Percentiles rank a stretch among this genome's conserved stretches.
phyloP scores from a whole-genome alignment of 495 filamentous ascomycete species.

The Pseudomonodictys pantanalensis region DNA sequence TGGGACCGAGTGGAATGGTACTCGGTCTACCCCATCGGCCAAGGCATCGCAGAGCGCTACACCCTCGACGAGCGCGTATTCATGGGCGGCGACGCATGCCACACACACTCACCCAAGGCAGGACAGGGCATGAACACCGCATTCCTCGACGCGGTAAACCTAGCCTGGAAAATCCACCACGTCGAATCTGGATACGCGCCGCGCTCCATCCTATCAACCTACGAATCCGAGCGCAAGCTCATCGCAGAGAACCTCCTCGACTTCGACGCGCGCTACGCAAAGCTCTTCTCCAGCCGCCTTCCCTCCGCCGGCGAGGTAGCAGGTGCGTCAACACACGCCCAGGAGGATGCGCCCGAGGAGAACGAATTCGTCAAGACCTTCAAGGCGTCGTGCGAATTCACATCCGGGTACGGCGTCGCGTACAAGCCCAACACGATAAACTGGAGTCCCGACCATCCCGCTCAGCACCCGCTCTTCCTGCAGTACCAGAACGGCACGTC shows the following conservation, averaged over 20 bases:
- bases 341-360: slow-evolving; percentile 41
- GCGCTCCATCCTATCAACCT: slow-evolving; percentile 61
- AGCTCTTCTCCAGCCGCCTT: slow-evolving; percentile 51
- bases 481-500: slow-evolving; percentile 53
- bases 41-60: slow-evolving; percentile 67
- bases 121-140: slow-evolving; percentile 75
- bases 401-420: slow-evolving; percentile 62
- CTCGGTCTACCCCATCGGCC: slow-evolving; percentile 63
- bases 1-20: slow-evolving; percentile 61
- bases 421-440: slow-evolving; percentile 65
- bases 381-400: slow-evolving; percentile 65
- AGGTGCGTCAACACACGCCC: slow-evolving; percentile 12
- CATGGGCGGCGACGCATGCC: slow-evolving; percentile 61
- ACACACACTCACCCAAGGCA: slow-evolving; percentile 68
- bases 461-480: slow-evolving; percentile 64
- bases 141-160: slow-evolving; percentile 58
- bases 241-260: slow-evolving; percentile 72
- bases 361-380: slow-evolving; percentile 65
- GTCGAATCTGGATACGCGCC: slow-evolving; percentile 55
- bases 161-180: slow-evolving; percentile 70
- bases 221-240: slow-evolving; percentile 63
- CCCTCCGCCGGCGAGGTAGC: slow-evolving; percentile 56
- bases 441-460: slow-evolving; percentile 68
- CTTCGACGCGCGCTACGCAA: slow-evolving; percentile 56
- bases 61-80: slow-evolving; percentile 60